Evolutionary conservation across 75 land plant species (phyloP).

Genomic region (Pinus albicaulis): DNA sequence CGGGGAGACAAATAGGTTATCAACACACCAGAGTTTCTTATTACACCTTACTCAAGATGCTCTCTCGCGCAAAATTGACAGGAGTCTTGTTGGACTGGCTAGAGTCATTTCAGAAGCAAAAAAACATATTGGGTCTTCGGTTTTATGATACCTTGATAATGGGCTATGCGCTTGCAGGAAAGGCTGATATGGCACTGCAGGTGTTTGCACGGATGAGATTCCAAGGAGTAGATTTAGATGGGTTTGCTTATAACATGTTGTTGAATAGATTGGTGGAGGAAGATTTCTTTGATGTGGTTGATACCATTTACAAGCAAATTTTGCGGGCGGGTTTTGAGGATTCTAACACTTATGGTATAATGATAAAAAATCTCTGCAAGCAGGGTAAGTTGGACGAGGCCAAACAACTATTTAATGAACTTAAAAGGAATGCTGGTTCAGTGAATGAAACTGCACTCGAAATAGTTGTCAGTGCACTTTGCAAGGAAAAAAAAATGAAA

Average conservation of each 20-base stretch:
- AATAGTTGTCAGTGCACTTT: slow-evolving; percentile 35
- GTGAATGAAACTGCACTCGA: background rate
- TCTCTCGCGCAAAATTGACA: slow-evolving; percentile 23
- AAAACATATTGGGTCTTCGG: slow-evolving; percentile 6
- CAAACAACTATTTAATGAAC: slow-evolving; percentile 11
- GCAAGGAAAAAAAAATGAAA: slow-evolving; percentile 21
- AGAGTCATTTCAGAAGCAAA: slow-evolving; percentile 5
- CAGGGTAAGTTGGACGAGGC: slow-evolving; percentile 41
- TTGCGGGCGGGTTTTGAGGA: slow-evolving; percentile 23
- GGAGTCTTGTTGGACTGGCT: slow-evolving; percentile 40
- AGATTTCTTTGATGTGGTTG: slow-evolving; percentile 19
- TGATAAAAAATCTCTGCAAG: slow-evolving; percentile 38
- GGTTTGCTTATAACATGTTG: slow-evolving; percentile 38
- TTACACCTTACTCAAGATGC: slow-evolving; percentile 44
- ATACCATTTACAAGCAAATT: slow-evolving; percentile 27
- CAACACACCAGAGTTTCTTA: slow-evolving; percentile 53
- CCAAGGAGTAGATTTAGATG: slow-evolving; percentile 45
- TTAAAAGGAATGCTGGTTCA: background rate
- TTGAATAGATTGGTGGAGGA: slow-evolving; percentile 57
- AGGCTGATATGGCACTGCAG: slow-evolving; percentile 42
- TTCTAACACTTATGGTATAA: slow-evolving; percentile 20
- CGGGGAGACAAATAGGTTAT: slow-evolving; percentile 49
- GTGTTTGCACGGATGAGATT: slow-evolving; percentile 56
- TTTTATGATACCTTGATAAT: slow-evolving; percentile 43
- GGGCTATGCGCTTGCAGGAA: slow-evolving; percentile 59